These are phyloP conservation scores for Entrophospora sp. DNA, from an alignment of 192 early-diverging fungal genomes.

Conservation along the genomic window DNA sequence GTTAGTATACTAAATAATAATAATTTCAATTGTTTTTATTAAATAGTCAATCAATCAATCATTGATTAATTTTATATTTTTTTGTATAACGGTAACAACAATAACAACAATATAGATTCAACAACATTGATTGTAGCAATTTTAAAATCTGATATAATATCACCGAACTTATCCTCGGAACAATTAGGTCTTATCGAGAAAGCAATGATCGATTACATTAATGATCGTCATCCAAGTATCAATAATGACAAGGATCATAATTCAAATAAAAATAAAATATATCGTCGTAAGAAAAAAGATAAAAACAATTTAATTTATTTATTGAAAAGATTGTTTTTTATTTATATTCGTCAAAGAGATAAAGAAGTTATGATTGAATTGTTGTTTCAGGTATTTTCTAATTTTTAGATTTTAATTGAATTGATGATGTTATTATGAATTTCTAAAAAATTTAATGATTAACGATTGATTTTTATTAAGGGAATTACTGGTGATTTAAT, in stretches of 20 bases:
- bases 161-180: conserved; percentile 9
- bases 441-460: too few species aligned
- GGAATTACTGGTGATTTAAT: conserved; percentile 45
- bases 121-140: background rate
- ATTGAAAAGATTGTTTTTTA: conserved; percentile 35
- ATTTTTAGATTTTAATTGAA: background rate
- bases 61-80: background rate
- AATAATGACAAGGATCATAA: background rate
- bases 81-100: too few species aligned
- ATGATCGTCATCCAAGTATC: too few species aligned
- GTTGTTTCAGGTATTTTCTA: conserved; percentile 32
- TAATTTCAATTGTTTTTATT: background rate
- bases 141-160: background rate
- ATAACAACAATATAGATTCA: too few species aligned
- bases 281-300: too few species aligned
- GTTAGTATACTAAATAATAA: background rate
- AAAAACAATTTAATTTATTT: background rate
- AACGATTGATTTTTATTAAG: too few species aligned
- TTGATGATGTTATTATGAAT: background rate
- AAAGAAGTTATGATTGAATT: conserved; percentile 40
- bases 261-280: too few species aligned
- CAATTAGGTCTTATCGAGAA: conserved; percentile 18
- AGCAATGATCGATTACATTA: too few species aligned
- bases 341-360: conserved; percentile 40
- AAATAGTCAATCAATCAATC: too few species aligned